phyloP scores from a whole-genome alignment of 257 asterid genomes.

The Fraxinus cuspidata region DNA sequence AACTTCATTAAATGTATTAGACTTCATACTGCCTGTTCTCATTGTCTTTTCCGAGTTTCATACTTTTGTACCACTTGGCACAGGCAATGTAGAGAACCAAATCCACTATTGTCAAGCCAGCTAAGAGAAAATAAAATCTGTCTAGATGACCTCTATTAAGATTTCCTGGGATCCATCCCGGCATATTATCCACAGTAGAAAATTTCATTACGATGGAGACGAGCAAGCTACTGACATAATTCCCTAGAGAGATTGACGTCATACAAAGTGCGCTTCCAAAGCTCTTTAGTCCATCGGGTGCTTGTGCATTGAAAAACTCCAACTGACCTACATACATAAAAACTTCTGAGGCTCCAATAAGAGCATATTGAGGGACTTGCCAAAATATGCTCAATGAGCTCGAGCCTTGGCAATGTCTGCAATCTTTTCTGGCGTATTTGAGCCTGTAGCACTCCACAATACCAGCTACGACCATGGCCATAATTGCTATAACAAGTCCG shows the following conservation, averaged over 20 bases:
- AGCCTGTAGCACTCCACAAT: slow-evolving; percentile 75
- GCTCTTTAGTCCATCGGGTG: slow-evolving; percentile 91
- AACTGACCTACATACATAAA: slow-evolving; percentile 92
- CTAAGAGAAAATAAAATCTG: slow-evolving; percentile 76
- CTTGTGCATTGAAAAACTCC: slow-evolving; percentile 87
- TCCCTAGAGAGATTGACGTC: slow-evolving; percentile 93
- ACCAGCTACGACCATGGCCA: slow-evolving; percentile 84
- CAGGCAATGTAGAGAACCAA: slow-evolving; percentile 56
- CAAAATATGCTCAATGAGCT: slow-evolving; percentile 88
- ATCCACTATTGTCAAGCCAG: slow-evolving; percentile 69
- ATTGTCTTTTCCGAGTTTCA: slow-evolving; percentile 38
- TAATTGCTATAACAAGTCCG: slow-evolving; percentile 71
- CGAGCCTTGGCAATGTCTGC: slow-evolving; percentile 73
- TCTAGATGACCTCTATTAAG: slow-evolving; percentile 86
- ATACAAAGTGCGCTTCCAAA: slow-evolving; percentile 93
- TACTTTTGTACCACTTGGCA: slow-evolving; percentile 70
- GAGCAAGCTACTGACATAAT: slow-evolving; percentile 77
- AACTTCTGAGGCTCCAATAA: slow-evolving; percentile 88
- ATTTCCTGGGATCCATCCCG: slow-evolving; percentile 92
- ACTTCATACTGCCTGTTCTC: slow-evolving; percentile 41
- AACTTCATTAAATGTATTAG: slow-evolving; percentile 14
- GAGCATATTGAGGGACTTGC: slow-evolving; percentile 90
- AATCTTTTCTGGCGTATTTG: slow-evolving; percentile 57
- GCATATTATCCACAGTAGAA: slow-evolving; percentile 64
- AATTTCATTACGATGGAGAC: slow-evolving; percentile 82